These are phyloP conservation scores for Thelonectria blattea DNA, from an alignment of 2,329 filamentous ascomycete species.

Conservation along the genomic window DNA sequence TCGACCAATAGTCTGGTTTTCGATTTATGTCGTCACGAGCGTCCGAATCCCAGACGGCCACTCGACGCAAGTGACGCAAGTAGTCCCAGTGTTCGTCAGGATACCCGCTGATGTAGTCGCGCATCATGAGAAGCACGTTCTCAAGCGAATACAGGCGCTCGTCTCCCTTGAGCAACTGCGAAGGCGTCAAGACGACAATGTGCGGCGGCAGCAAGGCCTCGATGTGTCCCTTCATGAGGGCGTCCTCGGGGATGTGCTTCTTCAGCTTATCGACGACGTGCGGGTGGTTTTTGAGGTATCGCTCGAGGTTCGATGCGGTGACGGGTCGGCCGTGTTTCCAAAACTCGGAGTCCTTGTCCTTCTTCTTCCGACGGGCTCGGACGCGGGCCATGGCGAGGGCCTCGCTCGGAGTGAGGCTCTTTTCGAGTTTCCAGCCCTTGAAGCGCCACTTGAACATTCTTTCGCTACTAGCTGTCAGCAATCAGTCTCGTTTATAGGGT, in stretches of 20 bases:
- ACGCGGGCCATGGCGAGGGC: constrained; percentile 9
- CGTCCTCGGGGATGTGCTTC: neutral
- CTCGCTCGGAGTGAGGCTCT: constrained; percentile 4
- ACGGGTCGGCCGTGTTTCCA: constrained; percentile 9
- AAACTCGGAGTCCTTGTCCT: neutral
- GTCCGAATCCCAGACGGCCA: neutral
- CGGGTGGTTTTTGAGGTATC: constrained; percentile 5
- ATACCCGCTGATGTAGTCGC: neutral
- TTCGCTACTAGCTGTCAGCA: neutral
- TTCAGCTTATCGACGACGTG: neutral
- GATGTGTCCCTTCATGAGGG: neutral
- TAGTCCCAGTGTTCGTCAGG: neutral
- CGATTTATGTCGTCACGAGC: neutral
- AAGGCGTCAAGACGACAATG: neutral
- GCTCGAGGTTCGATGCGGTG: neutral
- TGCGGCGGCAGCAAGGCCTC: neutral
- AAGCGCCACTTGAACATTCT: constrained; percentile 19
- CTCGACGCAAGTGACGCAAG: too few species aligned
- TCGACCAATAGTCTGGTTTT: neutral
- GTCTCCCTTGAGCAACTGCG: neutral
- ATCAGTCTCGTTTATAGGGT: too few species aligned
- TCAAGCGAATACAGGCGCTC: neutral
- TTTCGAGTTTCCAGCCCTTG: constrained; percentile 12
- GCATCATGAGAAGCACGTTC: neutral
- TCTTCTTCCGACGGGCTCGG: neutral